Evolutionary conservation across 495 filamentous ascomycete species (phyloP).

Genomic region (Xylaria grammica): DNA sequence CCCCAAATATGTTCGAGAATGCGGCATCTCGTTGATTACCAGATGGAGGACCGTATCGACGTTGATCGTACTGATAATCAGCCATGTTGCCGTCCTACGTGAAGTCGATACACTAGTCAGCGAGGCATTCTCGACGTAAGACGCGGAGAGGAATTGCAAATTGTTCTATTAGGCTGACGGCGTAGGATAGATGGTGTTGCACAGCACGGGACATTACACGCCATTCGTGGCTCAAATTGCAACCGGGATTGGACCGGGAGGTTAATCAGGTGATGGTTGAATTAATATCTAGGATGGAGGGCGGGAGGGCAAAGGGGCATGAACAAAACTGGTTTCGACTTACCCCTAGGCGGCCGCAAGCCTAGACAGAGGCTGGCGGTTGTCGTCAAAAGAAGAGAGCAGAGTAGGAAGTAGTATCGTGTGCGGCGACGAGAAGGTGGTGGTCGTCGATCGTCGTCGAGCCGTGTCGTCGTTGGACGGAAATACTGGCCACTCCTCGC

Average conservation of each 20-base stretch:
- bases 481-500: too few relatives aligned
- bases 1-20: constrained; percentile 95
- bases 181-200: constrained; percentile 23
- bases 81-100: constrained; percentile 66
- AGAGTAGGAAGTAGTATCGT: too few relatives aligned
- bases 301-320: constrained; percentile 11
- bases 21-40: constrained; percentile 88
- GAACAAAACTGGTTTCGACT: constrained; percentile 23
- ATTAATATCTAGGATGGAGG: constrained; percentile 13
- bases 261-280: constrained; percentile 10
- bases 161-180: constrained; percentile 2
- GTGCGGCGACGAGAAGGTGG: too few relatives aligned
- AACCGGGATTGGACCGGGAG: constrained; percentile 1
- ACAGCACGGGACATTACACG: constrained; percentile 22
- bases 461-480: too few relatives aligned
- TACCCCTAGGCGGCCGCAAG: constrained; percentile 41
- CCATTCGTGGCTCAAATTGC: neutral
- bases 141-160: neutral
- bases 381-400: neutral
- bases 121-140: constrained; percentile 13
- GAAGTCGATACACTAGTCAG: constrained; percentile 15
- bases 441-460: too few relatives aligned
- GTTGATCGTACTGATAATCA: constrained; percentile 80
- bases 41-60: constrained; percentile 70
- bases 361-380: constrained; percentile 36